Base-by-base conservation (phyloP, 2,329 filamentous ascomycete genomes). In the Byssoonygena ceratinophila region DNA sequence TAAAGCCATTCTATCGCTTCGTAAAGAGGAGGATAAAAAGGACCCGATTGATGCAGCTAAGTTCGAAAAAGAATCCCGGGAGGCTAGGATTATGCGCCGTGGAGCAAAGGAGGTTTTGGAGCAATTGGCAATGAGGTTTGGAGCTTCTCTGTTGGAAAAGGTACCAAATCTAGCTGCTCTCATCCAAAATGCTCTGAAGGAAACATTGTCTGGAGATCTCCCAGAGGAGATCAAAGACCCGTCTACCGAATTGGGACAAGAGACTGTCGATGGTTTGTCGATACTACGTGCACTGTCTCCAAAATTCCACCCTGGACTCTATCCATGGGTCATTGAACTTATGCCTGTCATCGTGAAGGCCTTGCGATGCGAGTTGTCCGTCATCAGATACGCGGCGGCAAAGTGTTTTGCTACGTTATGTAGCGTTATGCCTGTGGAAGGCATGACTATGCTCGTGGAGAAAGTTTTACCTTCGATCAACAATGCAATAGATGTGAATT, bases 331-430 rank as follows among this genome's bases (percentile, higher is more conserved):
- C 40, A 82, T 94, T 67, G 76, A 84, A 47, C 79, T 96, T 61
- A 79, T 96, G 67, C 89, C 91, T 6, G 76, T 91, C 34, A 82
- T 98, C 50, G 87, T 89, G 60, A 91, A 85, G 67, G 91, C 88
- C 3, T 75, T 98, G 40, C 87, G 91, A 60, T 94, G 87, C 18
- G 81, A 84, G 60, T 76, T 97, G 12, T 94, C 92, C 1, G 88
- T 98, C 1, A 87, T 98, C 65, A 81, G 92, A 36, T 98, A 98
- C 69, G 92, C 91, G 70, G 92, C 92, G 22, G 92, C 92, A 0
- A 98, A 98, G 68, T 97, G 92, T 65, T 82, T 98, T 66, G 94
- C 92, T 7, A 98, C 92, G 1, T 85, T 97, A 41, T 98, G 94
- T 75, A 98, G 91, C 65, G 85, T 97, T 59, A 94, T 98, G 60